phyloP scores from a whole-genome alignment of 73 alveolate genomes.

The Tetrahymena malaccensis region DNA sequence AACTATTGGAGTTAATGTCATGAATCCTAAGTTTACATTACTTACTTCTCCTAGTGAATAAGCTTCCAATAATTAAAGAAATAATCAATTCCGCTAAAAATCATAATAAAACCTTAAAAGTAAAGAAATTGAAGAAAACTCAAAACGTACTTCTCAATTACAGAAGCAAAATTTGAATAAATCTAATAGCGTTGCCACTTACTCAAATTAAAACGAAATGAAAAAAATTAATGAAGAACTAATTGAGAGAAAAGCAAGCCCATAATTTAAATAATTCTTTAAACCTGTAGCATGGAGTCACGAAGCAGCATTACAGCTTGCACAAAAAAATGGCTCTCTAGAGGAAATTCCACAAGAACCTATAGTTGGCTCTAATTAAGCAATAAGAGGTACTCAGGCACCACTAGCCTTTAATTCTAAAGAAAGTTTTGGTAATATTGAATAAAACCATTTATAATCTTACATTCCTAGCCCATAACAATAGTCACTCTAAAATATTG shows the following conservation, averaged over 20 bases:
- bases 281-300: background rate
- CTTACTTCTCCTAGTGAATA: background rate
- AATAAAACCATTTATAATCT: background rate
- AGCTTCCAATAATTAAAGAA: background rate
- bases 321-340: background rate
- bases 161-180: background rate
- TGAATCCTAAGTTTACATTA: background rate
- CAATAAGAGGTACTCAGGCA: background rate
- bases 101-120: background rate
- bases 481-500: background rate
- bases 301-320: background rate
- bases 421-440: background rate
- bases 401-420: background rate
- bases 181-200: background rate
- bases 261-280: background rate
- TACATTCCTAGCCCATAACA: background rate
- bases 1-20: background rate
- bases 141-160: background rate
- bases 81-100: background rate
- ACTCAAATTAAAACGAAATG: background rate
- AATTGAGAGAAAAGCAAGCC: background rate
- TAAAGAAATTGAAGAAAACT: background rate
- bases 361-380: background rate
- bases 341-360: background rate
- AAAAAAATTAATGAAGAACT: background rate